A percentile compares a stretch with the other conserved stretches of the same genome.
These are phyloP conservation scores for Fusarium sacchari DNA, from an alignment of 2,329 filamentous ascomycete species.

Conservation along the genomic window DNA sequence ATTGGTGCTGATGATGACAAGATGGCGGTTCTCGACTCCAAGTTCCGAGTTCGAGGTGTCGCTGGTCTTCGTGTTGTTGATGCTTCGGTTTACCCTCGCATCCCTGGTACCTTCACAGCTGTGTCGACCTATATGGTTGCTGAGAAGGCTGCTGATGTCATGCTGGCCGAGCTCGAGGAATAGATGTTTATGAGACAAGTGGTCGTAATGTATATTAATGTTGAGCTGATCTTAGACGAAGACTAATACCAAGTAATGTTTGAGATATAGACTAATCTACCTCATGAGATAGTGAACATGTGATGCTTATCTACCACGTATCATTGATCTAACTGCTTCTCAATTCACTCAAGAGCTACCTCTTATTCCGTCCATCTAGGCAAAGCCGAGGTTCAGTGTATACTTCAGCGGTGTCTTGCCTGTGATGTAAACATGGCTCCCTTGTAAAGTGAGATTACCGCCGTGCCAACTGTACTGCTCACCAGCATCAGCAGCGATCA, in stretches of 20 bases:
- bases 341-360: too few species aligned
- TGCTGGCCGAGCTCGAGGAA: conserved; percentile 32
- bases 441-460: conserved; percentile 1
- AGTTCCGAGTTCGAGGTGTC: conserved; percentile 59
- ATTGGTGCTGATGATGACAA: conserved; percentile 47
- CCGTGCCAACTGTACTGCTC: conserved; percentile 21
- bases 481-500: conserved; percentile 3
- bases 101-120: conserved; percentile 48
- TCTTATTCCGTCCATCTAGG: neutral
- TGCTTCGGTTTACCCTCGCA: conserved; percentile 55
- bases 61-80: conserved; percentile 58
- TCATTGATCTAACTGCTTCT: neutral
- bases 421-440: conserved; percentile 14
- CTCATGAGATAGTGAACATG: fast-evolving
- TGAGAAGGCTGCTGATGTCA: conserved; percentile 49
- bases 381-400: conserved; percentile 16
- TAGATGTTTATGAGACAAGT: neutral
- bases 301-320: neutral
- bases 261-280: neutral
- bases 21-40: conserved; percentile 58
- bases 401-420: conserved; percentile 13
- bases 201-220: neutral
- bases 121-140: conserved; percentile 48
- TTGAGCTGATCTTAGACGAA: neutral
- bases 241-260: neutral